Conservation (phyloP, 352 stramenopile species). For the Aphanomyces cochlioides region DNA sequence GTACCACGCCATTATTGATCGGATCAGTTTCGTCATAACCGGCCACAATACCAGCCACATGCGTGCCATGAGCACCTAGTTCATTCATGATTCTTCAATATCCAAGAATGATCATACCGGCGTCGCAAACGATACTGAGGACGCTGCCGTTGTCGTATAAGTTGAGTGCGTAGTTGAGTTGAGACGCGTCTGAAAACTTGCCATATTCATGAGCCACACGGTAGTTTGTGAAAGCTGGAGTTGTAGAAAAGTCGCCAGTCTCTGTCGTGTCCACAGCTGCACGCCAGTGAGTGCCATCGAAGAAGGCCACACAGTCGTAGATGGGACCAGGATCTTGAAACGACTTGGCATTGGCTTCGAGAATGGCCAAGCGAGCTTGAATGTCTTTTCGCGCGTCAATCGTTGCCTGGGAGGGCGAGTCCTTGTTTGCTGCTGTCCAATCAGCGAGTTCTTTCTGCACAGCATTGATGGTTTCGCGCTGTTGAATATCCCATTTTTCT, state of each 20-base stretch:
- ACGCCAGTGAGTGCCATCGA: conserved; percentile 71
- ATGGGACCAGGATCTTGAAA: conserved; percentile 91
- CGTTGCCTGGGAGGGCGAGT: conserved; percentile 20
- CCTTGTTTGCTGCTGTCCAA: conserved; percentile 55
- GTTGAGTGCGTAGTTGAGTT: conserved; percentile 94
- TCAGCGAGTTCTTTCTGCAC: conserved; percentile 57
- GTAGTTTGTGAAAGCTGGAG: conserved; percentile 70
- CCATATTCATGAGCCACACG: conserved; percentile 71
- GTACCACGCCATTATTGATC: conserved; percentile 90
- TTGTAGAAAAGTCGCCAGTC: conserved; percentile 74
- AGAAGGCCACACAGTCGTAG: conserved; percentile 90
- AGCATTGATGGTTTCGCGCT: conserved; percentile 59
- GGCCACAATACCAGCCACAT: conserved; percentile 93
- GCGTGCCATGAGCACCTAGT: conserved; percentile 85
- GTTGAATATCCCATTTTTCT: conserved; percentile 70
- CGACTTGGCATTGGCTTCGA: conserved; percentile 66
- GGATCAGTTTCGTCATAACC: conserved; percentile 84
- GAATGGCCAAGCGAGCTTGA: conserved; percentile 57
- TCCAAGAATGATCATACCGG: conserved; percentile 39
- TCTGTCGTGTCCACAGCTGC: conserved; percentile 84
- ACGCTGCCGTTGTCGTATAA: conserved; percentile 92
- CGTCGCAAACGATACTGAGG: conserved; percentile 91
- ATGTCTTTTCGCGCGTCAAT: conserved; percentile 77
- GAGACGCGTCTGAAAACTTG: conserved; percentile 85
- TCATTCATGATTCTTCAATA: conserved; percentile 7